Conservation (phyloP, 2,329 filamentous ascomycete genomes). For the Claviceps capensis region DNA sequence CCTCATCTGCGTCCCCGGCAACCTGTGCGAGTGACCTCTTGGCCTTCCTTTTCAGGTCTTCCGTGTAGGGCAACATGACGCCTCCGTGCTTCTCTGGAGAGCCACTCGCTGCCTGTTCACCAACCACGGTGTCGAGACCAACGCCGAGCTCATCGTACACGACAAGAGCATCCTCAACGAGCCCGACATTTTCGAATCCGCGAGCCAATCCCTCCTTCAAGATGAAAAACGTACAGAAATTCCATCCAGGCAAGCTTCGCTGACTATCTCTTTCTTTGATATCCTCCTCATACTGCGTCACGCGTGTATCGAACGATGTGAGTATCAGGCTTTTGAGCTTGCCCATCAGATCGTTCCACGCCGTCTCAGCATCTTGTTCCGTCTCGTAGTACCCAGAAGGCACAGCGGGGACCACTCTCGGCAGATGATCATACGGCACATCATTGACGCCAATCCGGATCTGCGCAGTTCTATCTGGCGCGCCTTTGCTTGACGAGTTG, state of each 20-base stretch:
- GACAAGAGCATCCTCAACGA: conserved; percentile 88
- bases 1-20: conserved; percentile 17
- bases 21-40: conserved; percentile 33
- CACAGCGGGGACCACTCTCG: conserved; percentile 48
- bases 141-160: conserved; percentile 90
- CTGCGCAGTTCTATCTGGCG: conserved; percentile 69
- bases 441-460: conserved; percentile 64
- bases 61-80: conserved; percentile 56
- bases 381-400: conserved; percentile 55
- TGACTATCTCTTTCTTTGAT: conserved; percentile 90
- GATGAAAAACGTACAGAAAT: conserved; percentile 98
- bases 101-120: conserved; percentile 52
- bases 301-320: conserved; percentile 76
- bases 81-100: conserved; percentile 54
- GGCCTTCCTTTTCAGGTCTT: conserved; percentile 52
- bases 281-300: conserved; percentile 92
- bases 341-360: conserved; percentile 70
- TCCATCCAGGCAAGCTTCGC: conserved; percentile 82
- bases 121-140: conserved; percentile 69
- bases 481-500: conserved; percentile 56
- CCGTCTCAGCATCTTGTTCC: conserved; percentile 63
- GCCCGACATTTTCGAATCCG: conserved; percentile 89
- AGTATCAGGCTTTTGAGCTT: conserved; percentile 84
- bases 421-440: conserved; percentile 50
- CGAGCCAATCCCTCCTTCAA: conserved; percentile 88